phyloP scores from a whole-genome alignment of 1,139 yeast species.

The Suhomyces chickasaworum region DNA sequence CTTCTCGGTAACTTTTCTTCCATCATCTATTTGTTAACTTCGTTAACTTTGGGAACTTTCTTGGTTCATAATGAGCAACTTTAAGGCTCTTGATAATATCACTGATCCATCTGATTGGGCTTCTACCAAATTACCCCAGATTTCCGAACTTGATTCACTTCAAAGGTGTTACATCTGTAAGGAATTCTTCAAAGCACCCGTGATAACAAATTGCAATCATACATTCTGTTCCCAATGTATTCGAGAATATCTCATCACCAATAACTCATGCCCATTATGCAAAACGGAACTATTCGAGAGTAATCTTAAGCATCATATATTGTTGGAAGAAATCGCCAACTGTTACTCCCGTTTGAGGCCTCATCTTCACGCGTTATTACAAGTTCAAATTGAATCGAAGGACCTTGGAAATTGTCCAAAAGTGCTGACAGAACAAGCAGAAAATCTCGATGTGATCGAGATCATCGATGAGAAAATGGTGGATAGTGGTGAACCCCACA shows the following conservation, averaged over 20 bases:
- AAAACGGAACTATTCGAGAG: conserved; percentile 71
- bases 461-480: conserved; percentile 16
- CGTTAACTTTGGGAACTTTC: no score
- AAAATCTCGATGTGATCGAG: conserved; percentile 23
- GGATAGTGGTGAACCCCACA: conserved; percentile 6
- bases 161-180: conserved; percentile 91
- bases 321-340: conserved; percentile 71
- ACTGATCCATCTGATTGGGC: conserved; percentile 78
- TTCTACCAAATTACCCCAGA: conserved; percentile 51
- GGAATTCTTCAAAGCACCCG: conserved; percentile 80
- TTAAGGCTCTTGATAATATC: conserved; percentile 27
- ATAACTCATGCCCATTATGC: conserved; percentile 79
- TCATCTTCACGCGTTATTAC: conserved; percentile 30
- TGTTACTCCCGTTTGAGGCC: conserved; percentile 54
- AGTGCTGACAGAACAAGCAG: not conserved
- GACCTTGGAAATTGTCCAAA: no score
- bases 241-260: conserved; percentile 62
- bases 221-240: conserved; percentile 91
- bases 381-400: conserved; percentile 9
- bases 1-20: no score
- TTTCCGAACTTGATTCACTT: conserved; percentile 66
- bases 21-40: no score
- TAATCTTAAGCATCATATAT: conserved; percentile 63
- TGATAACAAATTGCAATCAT: conserved; percentile 83
- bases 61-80: conserved; percentile 6